A percentile compares a stretch with the other conserved stretches of the same genome.
Conservation (phyloP, 2,329 filamentous ascomycete genomes). For the Phialemonium atrogriseum region DNA sequence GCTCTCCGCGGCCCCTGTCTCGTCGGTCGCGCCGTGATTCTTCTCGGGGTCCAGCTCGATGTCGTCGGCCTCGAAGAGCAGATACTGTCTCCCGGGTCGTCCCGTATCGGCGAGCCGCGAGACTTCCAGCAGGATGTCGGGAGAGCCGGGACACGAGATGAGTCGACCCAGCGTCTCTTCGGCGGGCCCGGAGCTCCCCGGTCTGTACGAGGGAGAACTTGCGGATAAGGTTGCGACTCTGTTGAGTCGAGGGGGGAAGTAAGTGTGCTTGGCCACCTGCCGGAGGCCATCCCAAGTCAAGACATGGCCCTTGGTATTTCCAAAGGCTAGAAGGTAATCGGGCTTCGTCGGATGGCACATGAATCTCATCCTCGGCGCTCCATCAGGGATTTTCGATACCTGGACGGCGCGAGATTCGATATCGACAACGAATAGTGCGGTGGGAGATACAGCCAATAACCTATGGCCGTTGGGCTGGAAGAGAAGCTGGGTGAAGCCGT, state of each 20-base stretch:
- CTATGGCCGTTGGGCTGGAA: constrained; percentile 3
- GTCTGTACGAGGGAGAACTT: neutral
- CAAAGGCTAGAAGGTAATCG: constrained; percentile 4
- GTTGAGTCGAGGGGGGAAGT: neutral
- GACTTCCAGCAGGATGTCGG: neutral
- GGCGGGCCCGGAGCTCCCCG: neutral
- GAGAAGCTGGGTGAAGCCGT: constrained; percentile 4
- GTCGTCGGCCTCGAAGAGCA: neutral
- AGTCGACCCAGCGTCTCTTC: neutral
- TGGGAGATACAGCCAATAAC: neutral
- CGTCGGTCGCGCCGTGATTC: no score
- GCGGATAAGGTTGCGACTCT: neutral
- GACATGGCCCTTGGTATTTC: neutral
- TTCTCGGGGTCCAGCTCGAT: no score
- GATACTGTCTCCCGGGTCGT: neutral
- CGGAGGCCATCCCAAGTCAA: neutral
- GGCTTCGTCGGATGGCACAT: constrained; percentile 1
- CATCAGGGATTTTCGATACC: neutral
- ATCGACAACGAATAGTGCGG: constrained; percentile 1
- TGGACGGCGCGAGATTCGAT: neutral
- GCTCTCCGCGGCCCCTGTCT: no score
- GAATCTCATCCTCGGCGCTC: constrained; percentile 2
- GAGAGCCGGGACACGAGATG: neutral
- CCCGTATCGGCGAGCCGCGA: neutral
- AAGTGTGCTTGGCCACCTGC: neutral